These are phyloP conservation scores for Fusarium praegraminearum DNA, from an alignment of 2,329 filamentous ascomycete species.

Conservation along the genomic window DNA sequence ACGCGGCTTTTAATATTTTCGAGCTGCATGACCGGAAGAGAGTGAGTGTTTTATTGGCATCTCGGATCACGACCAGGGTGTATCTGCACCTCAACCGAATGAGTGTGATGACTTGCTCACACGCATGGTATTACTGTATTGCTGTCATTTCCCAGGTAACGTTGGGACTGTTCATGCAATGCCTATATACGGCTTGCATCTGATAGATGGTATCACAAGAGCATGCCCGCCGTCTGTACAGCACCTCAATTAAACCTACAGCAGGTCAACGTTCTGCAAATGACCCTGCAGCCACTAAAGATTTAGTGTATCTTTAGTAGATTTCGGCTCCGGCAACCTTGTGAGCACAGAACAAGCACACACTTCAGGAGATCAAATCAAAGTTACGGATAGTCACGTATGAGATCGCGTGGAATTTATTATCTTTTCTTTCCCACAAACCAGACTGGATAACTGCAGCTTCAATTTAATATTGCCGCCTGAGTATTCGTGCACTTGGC, in stretches of 20 bases:
- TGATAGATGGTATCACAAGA: not conserved
- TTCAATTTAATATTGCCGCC: conserved; percentile 8
- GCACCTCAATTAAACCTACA: conserved; percentile 14
- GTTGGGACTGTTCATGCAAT: conserved; percentile 17
- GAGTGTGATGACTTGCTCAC: not conserved
- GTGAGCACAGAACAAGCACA: conserved; percentile 9
- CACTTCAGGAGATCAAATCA: conserved; percentile 25
- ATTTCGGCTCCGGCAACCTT: conserved; percentile 12
- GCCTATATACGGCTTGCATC: conserved; percentile 8
- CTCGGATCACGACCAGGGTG: conserved; percentile 6
- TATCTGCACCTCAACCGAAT: not conserved
- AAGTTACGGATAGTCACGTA: conserved; percentile 31
- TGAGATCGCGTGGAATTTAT: conserved; percentile 32
- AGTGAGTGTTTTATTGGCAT: conserved; percentile 20
- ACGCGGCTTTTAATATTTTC: conserved; percentile 39
- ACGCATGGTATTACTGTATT: not conserved
- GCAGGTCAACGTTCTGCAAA: conserved; percentile 27
- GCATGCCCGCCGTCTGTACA: not conserved
- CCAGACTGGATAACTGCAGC: conserved; percentile 9
- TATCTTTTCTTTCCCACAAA: conserved; percentile 10
- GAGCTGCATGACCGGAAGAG: conserved; percentile 13
- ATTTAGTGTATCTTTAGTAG: conserved; percentile 36
- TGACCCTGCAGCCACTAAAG: conserved; percentile 31
- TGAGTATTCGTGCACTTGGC: not conserved
- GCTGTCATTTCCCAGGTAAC: not conserved